Conservation (phyloP, 257 asterid species). For the Schizonepeta tenuifolia region DNA sequence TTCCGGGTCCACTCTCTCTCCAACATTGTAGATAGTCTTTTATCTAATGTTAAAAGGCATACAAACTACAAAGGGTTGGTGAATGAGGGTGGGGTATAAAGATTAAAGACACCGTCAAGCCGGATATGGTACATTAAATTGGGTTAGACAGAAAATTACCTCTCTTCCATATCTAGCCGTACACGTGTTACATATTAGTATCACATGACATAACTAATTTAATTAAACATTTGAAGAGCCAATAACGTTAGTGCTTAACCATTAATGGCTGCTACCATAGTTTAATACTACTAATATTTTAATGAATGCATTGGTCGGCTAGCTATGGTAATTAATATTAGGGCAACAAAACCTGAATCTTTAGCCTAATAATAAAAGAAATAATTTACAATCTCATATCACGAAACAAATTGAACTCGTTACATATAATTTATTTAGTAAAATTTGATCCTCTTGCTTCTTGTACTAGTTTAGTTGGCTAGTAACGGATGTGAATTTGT, state of each 20-base stretch:
- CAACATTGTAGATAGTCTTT: too few relatives aligned
- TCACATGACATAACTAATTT: not conserved
- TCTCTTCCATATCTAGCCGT: constrained; percentile 21
- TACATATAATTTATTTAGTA: not conserved
- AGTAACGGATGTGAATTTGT: not conserved
- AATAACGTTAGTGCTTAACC: constrained; percentile 18
- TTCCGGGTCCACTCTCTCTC: too few relatives aligned
- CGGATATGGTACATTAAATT: too few relatives aligned
- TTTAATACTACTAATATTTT: constrained; percentile 18
- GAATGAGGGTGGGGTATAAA: too few relatives aligned
- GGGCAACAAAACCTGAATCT: not conserved
- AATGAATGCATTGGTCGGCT: constrained; percentile 22
- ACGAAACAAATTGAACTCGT: not conserved
- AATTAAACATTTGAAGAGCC: constrained; percentile 18
- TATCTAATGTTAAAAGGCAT: too few relatives aligned
- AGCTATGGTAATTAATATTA: not conserved
- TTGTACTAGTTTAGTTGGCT: not conserved
- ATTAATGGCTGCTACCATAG: not conserved
- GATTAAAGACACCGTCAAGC: too few relatives aligned
- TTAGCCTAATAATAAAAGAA: not conserved
- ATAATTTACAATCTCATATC: not conserved
- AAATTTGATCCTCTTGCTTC: not conserved
- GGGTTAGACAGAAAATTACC: not conserved
- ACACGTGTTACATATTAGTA: constrained; percentile 31
- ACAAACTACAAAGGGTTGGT: too few relatives aligned